Evolutionary conservation across 2,329 filamentous ascomycete genomes (phyloP).

Genomic region (Cordyceps militaris): DNA sequence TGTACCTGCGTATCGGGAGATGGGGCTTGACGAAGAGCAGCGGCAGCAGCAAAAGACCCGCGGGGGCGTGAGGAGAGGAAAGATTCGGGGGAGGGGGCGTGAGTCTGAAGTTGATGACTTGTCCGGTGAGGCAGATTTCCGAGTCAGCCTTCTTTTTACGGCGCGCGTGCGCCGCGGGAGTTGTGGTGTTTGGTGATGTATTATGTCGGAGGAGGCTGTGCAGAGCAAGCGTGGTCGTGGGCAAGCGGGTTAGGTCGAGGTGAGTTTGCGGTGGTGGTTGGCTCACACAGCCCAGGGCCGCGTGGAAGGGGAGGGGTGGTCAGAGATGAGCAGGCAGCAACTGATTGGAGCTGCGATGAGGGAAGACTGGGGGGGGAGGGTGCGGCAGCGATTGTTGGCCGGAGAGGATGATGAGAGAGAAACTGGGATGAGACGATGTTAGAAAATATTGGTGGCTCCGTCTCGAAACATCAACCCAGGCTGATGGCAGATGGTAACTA

Average conservation of each 20-base stretch:
- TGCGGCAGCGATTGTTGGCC: not conserved
- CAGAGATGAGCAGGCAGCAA: not conserved
- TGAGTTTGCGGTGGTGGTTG: not conserved
- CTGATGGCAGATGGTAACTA: too few relatives aligned
- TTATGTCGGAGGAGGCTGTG: slow-evolving; percentile 31
- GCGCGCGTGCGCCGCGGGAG: slow-evolving; percentile 30
- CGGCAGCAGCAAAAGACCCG: not conserved
- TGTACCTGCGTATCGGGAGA: slow-evolving; percentile 9
- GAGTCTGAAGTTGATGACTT: not conserved
- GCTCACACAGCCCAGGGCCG: slow-evolving; percentile 15
- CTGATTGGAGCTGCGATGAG: not conserved
- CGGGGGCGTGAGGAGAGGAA: not conserved
- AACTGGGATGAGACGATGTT: not conserved
- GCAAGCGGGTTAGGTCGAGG: slow-evolving; percentile 17
- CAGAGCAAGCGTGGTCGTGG: slow-evolving; percentile 27
- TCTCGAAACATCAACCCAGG: not conserved
- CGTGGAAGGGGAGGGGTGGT: slow-evolving; percentile 22
- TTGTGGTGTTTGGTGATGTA: not conserved
- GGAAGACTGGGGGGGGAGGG: not conserved
- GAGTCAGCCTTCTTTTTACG: slow-evolving; percentile 37
- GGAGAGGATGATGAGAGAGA: not conserved
- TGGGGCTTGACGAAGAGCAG: slow-evolving; percentile 1
- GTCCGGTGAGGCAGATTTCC: slow-evolving; percentile 32
- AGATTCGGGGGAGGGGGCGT: not conserved
- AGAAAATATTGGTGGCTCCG: not conserved